Evolutionary conservation across 768 basidiomycete genomes (phyloP), one percentile per base, ranked within the genome.

Genomic region (Kwoniella bestiolae): DNA sequence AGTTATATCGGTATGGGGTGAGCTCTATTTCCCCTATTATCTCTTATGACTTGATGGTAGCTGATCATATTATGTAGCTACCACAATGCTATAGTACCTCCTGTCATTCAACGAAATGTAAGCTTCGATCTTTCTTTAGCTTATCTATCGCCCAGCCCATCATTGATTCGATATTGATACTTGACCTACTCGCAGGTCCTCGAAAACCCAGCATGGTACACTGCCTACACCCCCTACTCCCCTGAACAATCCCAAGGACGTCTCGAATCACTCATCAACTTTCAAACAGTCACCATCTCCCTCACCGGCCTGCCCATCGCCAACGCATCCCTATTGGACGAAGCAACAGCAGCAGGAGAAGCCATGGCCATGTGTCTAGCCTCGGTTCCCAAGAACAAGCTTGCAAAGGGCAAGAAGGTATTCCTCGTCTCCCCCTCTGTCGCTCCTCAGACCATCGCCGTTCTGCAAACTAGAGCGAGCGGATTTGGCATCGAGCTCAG

Each of bases 161-260:
- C 9, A 8, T 41, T 29, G 7, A 16, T 12, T 29, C 21, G 25
- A 14, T 52, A 7, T 21, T 29, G 23, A 14, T 18, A 25, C 23
- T n/a, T 38, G 34, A 38, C 34, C 32, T 7, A 38, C 12, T 34
- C 28, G 12, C 57, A 81, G 79, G 62, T 82, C 47, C 72, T 83
- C 63, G 94, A 99, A 82, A 98, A 95, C 77, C 95, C 94, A 28
- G 92, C 90, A 3, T 99, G 95, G 95, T 98, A 97, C 81, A 97
- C 94, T 5, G 92, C 90, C 16, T 94, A 95, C 80, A 94, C 94
- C 0, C 92, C 93, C 1, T 94, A 94, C 82, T 93, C 96, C 76
- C 94, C 95, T 1, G 95, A 99, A 85, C 90, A 98, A 80, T 89
- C 95, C n/a, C 95, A 99, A 87, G 95, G 94, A 44, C 95, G 95